Base-by-base conservation (phyloP, 2,329 filamentous ascomycete species). In the Didymella sp. region DNA sequence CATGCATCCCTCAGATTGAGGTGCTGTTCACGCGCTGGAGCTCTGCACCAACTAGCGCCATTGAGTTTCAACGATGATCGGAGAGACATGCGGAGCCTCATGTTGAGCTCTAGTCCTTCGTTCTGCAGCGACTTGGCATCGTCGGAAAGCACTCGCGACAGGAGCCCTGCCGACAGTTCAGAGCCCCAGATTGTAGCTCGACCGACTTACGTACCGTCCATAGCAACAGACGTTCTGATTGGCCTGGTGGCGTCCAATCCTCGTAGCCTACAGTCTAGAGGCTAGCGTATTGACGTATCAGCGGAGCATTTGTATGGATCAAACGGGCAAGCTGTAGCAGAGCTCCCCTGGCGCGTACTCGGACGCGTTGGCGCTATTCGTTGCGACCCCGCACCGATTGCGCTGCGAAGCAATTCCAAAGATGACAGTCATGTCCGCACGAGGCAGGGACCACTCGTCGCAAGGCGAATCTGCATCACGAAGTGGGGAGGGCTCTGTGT, bases 361-460 rank as follows among this genome's bases (percentile, higher is more conserved):
- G 42, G 51, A 53, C 62, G 62, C 46, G 59, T 59, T 57, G 51
- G 67, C 59, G 64, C 64, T 52, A 76, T 74, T 74, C 69, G 73
- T 67, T 65, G 59, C 52, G 58, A 74, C 72, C 73, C 73, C 73
- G 73, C 73, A 73, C 69, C 63, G 58, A 62, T 58, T 51, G 60
- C 66, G 58, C 59, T 66, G 63, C 62, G 64, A 66, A 67, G 62
- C 59, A 64, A 66, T 72, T 66, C 71, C 71, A 69, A 69, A 74
- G 66, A 67, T 52, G 66, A 70, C 62, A 51, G 63, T 65, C 60
- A 66, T 68, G 64, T 63, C 71, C 67, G 63, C 63, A 60, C 44
- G 47, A 58, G 63, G 60, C 51, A 61, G 42, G 42, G 58, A 41
- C 69, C 70, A 69, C 55, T 64, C 63, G 56, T 55, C 56, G 56